phyloP scores from a whole-genome alignment of 345 rosid genomes.

The Brassica napus region DNA sequence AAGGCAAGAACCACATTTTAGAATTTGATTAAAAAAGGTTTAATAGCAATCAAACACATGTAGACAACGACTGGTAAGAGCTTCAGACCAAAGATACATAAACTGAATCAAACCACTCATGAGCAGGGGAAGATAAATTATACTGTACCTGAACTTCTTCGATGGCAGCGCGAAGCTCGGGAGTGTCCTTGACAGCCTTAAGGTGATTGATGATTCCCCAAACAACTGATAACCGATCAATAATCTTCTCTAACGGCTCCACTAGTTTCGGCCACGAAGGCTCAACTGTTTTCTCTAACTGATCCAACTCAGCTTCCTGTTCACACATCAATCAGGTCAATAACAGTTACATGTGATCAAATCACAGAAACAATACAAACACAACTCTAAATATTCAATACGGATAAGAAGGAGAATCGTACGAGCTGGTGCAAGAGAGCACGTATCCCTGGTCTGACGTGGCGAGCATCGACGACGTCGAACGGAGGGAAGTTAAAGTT shows the following conservation, averaged over 20 bases:
- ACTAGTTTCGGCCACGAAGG: slow-evolving; percentile 88
- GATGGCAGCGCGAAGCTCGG: slow-evolving; percentile 87
- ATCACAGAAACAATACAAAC: not conserved
- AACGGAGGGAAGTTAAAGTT: slow-evolving; percentile 81
- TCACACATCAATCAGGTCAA: not conserved
- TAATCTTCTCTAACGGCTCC: slow-evolving; percentile 89
- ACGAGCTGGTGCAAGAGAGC: slow-evolving; percentile 68
- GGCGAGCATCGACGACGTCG: slow-evolving; percentile 60
- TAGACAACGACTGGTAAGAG: not conserved
- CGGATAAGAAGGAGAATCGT: slow-evolving; percentile 2
- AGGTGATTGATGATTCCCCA: slow-evolving; percentile 87
- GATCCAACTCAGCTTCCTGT: slow-evolving; percentile 77
- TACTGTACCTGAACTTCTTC: slow-evolving; percentile 81
- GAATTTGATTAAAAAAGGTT: not conserved
- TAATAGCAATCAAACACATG: not conserved
- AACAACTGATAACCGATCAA: slow-evolving; percentile 62
- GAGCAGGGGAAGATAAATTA: not conserved
- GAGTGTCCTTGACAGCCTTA: slow-evolving; percentile 78
- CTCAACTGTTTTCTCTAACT: slow-evolving; percentile 66
- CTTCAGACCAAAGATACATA: not conserved
- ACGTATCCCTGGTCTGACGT: slow-evolving; percentile 79
- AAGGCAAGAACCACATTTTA: not conserved
- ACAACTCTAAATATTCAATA: too few relatives aligned
- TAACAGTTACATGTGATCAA: not conserved
- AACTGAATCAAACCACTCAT: too few relatives aligned